phyloP scores from a whole-genome alignment of 2,329 filamentous ascomycete species.

The Fusarium dlaminii region DNA sequence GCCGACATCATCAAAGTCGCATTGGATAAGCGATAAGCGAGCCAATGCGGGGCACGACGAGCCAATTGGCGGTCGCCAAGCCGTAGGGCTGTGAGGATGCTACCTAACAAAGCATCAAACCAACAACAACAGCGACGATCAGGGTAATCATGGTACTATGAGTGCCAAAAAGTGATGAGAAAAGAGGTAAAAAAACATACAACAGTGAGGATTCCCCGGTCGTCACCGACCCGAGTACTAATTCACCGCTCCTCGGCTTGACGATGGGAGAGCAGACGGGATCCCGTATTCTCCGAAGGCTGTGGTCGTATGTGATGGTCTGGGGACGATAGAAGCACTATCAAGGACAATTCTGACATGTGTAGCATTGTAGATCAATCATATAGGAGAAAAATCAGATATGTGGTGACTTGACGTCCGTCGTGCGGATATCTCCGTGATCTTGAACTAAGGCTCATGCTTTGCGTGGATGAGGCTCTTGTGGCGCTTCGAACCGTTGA shows the following conservation, averaged over 20 bases:
- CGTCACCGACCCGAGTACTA: slow-evolving; percentile 19
- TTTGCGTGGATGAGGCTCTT: not conserved
- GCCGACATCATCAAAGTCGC: not conserved
- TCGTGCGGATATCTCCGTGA: not conserved
- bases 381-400: not conserved
- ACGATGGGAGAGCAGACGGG: slow-evolving; percentile 24
- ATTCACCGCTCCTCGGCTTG: slow-evolving; percentile 16
- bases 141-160: fast-evolving
- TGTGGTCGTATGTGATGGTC: slow-evolving; percentile 18
- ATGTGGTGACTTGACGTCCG: not conserved
- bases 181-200: slow-evolving; percentile 4
- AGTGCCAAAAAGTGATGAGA: not conserved
- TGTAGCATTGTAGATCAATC: too few relatives aligned
- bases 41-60: not conserved
- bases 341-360: not conserved
- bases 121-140: not conserved
- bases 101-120: not conserved
- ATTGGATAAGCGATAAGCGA: not conserved
- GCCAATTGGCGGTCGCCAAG: not conserved
- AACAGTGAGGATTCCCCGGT: slow-evolving; percentile 20
- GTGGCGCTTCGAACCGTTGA: not conserved
- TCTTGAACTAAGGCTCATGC: not conserved
- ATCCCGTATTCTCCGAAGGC: slow-evolving; percentile 21
- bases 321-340: not conserved
- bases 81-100: not conserved